Evolutionary conservation across 1,284 basidiomycete species (phyloP).

Genomic region (Omphalotus olearius): DNA sequence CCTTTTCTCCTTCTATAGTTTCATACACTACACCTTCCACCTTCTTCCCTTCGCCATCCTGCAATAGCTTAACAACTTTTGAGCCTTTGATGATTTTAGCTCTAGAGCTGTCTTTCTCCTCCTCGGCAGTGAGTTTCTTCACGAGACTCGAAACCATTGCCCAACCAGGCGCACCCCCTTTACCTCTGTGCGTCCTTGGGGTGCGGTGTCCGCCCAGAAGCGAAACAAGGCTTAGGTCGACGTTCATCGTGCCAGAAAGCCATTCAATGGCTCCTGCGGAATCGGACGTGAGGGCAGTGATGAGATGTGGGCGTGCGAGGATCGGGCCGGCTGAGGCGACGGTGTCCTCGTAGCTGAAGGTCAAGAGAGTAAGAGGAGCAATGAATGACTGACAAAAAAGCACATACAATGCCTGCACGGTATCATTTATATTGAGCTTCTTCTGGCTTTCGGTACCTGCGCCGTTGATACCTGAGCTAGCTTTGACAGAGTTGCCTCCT

Average conservation of each 20-base stretch:
- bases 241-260: slow-evolving; percentile 68
- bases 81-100: slow-evolving; percentile 75
- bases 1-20: slow-evolving; percentile 59
- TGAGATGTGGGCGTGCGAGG: slow-evolving; percentile 80
- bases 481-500: slow-evolving; percentile 82
- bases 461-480: slow-evolving; percentile 79
- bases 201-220: slow-evolving; percentile 82
- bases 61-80: slow-evolving; percentile 63
- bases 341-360: slow-evolving; percentile 67
- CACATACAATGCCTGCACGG: slow-evolving; percentile 49
- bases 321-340: slow-evolving; percentile 75
- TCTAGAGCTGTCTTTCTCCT: slow-evolving; percentile 79
- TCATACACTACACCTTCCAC: slow-evolving; percentile 77
- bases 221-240: slow-evolving; percentile 81
- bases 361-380: not conserved
- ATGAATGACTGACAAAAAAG: not conserved
- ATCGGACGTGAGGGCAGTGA: slow-evolving; percentile 77
- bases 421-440: slow-evolving; percentile 63
- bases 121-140: slow-evolving; percentile 67
- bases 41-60: slow-evolving; percentile 50
- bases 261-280: slow-evolving; percentile 84
- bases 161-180: slow-evolving; percentile 80
- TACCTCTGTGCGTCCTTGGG: slow-evolving; percentile 80
- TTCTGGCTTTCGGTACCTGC: slow-evolving; percentile 66
- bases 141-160: slow-evolving; percentile 82